Evolutionary conservation across 805 yeast species (phyloP).

Genomic region (Zygoascus biomembranicola): DNA sequence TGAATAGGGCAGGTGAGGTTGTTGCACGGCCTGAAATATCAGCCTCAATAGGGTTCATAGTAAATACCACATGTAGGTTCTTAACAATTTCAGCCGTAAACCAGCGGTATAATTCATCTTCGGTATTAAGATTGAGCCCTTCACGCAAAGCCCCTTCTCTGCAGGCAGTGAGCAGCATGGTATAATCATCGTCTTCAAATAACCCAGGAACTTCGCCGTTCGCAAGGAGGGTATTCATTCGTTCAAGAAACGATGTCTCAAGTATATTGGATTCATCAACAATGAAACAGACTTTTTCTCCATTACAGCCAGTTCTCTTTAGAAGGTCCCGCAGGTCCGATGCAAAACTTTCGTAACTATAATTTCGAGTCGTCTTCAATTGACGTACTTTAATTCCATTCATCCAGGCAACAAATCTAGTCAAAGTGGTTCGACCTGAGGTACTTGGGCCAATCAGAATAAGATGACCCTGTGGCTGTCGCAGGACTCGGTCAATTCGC

Average conservation of each 20-base stretch:
- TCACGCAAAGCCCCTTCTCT: slow-evolving; percentile 47
- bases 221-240: slow-evolving; percentile 90
- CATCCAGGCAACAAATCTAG: slow-evolving; percentile 86
- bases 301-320: slow-evolving; percentile 40
- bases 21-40: slow-evolving; percentile 38
- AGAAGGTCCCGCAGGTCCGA: slow-evolving; percentile 48
- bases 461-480: slow-evolving; percentile 85
- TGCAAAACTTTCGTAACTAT: slow-evolving; percentile 59
- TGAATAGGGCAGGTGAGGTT: slow-evolving; percentile 81
- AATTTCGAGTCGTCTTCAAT: slow-evolving; percentile 47
- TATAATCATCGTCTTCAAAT: slow-evolving; percentile 66
- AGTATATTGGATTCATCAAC: slow-evolving; percentile 73
- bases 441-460: slow-evolving; percentile 77
- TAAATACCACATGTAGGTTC: slow-evolving; percentile 78
- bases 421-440: slow-evolving; percentile 68
- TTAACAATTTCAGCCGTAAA: slow-evolving; percentile 56
- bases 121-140: slow-evolving; percentile 57
- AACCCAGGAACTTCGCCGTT: slow-evolving; percentile 90
- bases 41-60: slow-evolving; percentile 47
- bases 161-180: slow-evolving; percentile 45
- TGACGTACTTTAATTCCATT: slow-evolving; percentile 61
- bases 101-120: slow-evolving; percentile 69
- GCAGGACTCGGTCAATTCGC: slow-evolving; percentile 70
- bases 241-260: slow-evolving; percentile 73
- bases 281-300: slow-evolving; percentile 59